Evolutionary conservation across 2,329 filamentous ascomycete genomes (phyloP).

Genomic region (Claviceps africana): DNA sequence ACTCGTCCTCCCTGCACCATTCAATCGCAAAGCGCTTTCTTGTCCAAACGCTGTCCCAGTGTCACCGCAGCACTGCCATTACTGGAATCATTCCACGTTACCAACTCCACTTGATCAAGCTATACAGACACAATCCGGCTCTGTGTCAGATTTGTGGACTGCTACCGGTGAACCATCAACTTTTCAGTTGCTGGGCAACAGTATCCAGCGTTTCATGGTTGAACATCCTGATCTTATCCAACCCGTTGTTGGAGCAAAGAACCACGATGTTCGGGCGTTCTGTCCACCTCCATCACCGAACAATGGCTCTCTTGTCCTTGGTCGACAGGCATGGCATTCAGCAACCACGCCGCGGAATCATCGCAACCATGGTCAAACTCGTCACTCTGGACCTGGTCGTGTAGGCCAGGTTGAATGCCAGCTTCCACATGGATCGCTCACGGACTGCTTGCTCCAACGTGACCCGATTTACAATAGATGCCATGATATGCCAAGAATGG

Average conservation of each 20-base stretch:
- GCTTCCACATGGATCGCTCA: background rate
- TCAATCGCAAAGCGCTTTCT: constrained; percentile 10
- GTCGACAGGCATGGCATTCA: constrained; percentile 13
- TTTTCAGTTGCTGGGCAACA: background rate
- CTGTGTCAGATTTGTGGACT: background rate
- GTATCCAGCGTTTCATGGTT: constrained; percentile 6
- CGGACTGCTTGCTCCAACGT: background rate
- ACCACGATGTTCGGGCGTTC: constrained; percentile 25
- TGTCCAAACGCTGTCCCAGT: constrained; percentile 2
- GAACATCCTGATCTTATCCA: constrained; percentile 13
- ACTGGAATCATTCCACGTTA: constrained; percentile 1
- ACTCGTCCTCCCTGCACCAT: constrained; percentile 53
- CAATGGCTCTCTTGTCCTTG: constrained; percentile 18
- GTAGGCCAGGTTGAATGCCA: background rate
- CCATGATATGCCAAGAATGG: background rate
- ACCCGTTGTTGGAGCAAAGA: constrained; percentile 20
- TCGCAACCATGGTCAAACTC: constrained; percentile 1
- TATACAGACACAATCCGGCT: background rate
- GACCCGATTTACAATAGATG: background rate
- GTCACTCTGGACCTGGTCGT: background rate
- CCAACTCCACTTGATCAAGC: background rate
- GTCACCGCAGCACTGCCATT: constrained; percentile 5
- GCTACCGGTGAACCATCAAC: background rate
- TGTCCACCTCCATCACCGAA: constrained; percentile 21
- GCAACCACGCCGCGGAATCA: constrained; percentile 6